Evolutionary conservation across 768 basidiomycete genomes (phyloP).

Genomic region (Mycena haematopus): DNA sequence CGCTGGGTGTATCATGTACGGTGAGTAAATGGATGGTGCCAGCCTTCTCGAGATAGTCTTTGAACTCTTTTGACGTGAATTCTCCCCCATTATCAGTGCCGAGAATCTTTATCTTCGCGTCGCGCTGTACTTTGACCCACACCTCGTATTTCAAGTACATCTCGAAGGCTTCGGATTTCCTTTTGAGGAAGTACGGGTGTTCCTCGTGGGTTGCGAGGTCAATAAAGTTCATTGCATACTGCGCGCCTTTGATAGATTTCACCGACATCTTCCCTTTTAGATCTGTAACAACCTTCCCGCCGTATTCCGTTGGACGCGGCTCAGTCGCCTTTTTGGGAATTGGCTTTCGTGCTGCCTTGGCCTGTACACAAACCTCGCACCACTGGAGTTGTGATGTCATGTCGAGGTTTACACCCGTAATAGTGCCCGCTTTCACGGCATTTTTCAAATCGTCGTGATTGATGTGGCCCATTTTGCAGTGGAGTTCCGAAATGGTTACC

Average conservation of each 20-base stretch:
- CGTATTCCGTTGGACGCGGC: constrained; percentile 20
- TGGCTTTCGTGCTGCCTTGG: constrained; percentile 28
- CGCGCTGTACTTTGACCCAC: background rate
- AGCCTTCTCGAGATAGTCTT: too few species aligned
- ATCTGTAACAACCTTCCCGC: background rate
- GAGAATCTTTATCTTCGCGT: too few species aligned
- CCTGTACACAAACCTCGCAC: constrained; percentile 29
- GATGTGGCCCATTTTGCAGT: constrained; percentile 42
- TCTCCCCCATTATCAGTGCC: too few species aligned
- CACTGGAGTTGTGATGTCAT: constrained; percentile 30
- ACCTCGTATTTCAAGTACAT: background rate
- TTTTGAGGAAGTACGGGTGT: background rate
- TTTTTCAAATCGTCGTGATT: constrained; percentile 33
- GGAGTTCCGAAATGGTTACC: constrained; percentile 32
- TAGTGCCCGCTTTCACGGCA: constrained; percentile 34
- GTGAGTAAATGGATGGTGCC: too few species aligned
- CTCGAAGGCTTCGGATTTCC: background rate
- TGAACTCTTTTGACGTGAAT: too few species aligned
- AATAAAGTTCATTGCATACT: too few species aligned
- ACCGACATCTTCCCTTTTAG: background rate
- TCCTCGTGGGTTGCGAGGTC: too few species aligned
- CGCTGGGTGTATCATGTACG: too few species aligned
- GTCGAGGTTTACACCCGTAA: constrained; percentile 39
- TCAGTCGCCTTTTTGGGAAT: constrained; percentile 19
- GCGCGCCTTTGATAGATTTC: too few species aligned